phyloP scores from a whole-genome alignment of 2,329 filamentous ascomycete genomes.

The Leptographium radiaticola region DNA sequence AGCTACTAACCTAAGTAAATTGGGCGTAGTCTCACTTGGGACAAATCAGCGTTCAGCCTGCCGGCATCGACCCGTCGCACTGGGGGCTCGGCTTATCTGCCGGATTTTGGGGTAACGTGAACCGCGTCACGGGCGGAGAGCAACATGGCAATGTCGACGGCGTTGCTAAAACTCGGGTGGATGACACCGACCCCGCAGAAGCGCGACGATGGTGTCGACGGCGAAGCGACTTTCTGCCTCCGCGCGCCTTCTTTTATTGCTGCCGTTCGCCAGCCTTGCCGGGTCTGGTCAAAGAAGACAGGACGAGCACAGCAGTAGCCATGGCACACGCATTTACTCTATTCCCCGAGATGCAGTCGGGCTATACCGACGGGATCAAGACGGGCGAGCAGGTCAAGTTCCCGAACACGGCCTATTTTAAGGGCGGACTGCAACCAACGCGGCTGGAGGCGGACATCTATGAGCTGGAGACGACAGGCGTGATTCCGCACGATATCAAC shows the following conservation, averaged over 20 bases:
- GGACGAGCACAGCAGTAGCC: neutral
- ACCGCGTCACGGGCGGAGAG: too few species aligned
- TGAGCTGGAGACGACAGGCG: constrained; percentile 13
- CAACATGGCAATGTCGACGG: too few species aligned
- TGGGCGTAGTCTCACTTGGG: too few species aligned
- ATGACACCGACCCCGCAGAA: constrained; percentile 3
- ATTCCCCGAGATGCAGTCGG: constrained; percentile 10
- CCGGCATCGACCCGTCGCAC: too few species aligned
- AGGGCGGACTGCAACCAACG: constrained; percentile 11
- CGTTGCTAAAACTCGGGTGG: neutral
- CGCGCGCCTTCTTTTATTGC: neutral
- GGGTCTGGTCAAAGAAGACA: neutral
- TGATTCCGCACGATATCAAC: constrained; percentile 29
- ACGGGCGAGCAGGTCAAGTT: constrained; percentile 10
- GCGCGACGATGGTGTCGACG: neutral
- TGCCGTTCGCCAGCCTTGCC: neutral
- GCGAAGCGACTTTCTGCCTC: neutral
- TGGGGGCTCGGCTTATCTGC: too few species aligned
- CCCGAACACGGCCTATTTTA: constrained; percentile 11
- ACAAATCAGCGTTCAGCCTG: too few species aligned
- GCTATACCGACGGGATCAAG: constrained; percentile 12
- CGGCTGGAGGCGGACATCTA: constrained; percentile 13
- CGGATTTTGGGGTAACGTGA: too few species aligned
- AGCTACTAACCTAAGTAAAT: too few species aligned
- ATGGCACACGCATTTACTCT: constrained; percentile 14